Evolutionary conservation across 805 yeast genomes (phyloP), one percentile per base, ranked within the genome.

Genomic region (Lipomyces japonicus): DNA sequence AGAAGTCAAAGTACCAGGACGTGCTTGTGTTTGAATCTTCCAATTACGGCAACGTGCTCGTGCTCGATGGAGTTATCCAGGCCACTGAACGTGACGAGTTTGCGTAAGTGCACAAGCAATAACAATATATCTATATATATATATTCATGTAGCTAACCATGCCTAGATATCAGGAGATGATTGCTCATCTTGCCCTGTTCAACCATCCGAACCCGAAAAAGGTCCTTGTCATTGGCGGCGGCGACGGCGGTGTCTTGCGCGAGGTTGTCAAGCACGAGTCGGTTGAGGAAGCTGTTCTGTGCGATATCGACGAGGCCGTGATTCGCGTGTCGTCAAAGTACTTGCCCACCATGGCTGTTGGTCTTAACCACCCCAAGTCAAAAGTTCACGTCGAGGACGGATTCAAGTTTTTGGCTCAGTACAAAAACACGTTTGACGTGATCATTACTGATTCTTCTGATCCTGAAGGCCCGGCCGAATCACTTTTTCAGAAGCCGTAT

Each of bases 391-490:
- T 91, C 65, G 96, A 95, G 59, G 98, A 91, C 68, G 98, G 98
- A n/a, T 91, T 91, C 78, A 89, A 91, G 75, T 91, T 86, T 72
- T 78, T 91, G 68, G 82, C 83, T 43, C 86, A 85, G 63, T 79
- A 84, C 75, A 81, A 82, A 69, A 84, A 86, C 74, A 79, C 86
- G 50, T 91, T 86, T 63, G 98, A 91, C 67, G 97, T 90, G 42
- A 91, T 91, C 70, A 85, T 91, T 69, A 91, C 97, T 44, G 98
- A 91, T 69, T 89, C 97, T 26, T 87, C 96, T 30, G 97, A 91
- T 71, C 97, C 97, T 43, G 97, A 91, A 70, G 98, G 97, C 49
- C 97, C 98, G 30, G 97, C 97, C 44, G 96, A 84, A 70, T 76
- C 87, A 32, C 77, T 91, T 45, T 93, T 93, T 80, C 95, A 90